Conservation (phyloP, 192 early-diverging fungal genomes). For the Obelidium mucronatum region DNA sequence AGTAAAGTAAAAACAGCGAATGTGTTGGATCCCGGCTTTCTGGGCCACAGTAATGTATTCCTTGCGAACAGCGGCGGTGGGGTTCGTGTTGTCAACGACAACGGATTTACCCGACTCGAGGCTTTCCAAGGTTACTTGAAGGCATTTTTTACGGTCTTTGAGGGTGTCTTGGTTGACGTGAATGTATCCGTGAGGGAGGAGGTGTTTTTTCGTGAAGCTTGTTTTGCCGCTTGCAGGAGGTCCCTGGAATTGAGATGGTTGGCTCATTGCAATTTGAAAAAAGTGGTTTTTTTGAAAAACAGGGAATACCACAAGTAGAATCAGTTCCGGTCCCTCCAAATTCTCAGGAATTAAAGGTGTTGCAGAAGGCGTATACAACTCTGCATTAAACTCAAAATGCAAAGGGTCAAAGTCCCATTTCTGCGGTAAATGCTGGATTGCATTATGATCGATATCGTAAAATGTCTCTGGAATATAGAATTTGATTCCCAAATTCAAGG, state of each 20-base stretch:
- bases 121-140: slow-evolving; percentile 58
- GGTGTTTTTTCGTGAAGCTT: slow-evolving; percentile 69
- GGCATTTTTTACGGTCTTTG: slow-evolving; percentile 79
- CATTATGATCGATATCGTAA: slow-evolving; percentile 48
- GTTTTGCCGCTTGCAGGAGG: slow-evolving; percentile 87
- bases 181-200: slow-evolving; percentile 70
- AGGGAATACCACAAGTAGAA: slow-evolving; percentile 65
- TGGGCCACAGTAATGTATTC: slow-evolving; percentile 73
- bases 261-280: background rate
- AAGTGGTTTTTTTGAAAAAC: background rate
- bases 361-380: slow-evolving; percentile 10
- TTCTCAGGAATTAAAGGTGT: background rate
- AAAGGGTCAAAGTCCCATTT: slow-evolving; percentile 26
- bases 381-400: background rate
- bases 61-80: slow-evolving; percentile 63
- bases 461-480: slow-evolving; percentile 91
- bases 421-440: slow-evolving; percentile 10
- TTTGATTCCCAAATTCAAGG: slow-evolving; percentile 70
- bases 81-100: slow-evolving; percentile 91
- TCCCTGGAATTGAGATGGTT: slow-evolving; percentile 50
- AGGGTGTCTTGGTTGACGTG: slow-evolving; percentile 87
- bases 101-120: slow-evolving; percentile 62
- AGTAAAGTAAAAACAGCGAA: slow-evolving; percentile 70
- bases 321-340: slow-evolving; percentile 55
- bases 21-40: slow-evolving; percentile 13